phyloP scores from a whole-genome alignment of 352 stramenopile species.

The Phytopythium vexans region DNA sequence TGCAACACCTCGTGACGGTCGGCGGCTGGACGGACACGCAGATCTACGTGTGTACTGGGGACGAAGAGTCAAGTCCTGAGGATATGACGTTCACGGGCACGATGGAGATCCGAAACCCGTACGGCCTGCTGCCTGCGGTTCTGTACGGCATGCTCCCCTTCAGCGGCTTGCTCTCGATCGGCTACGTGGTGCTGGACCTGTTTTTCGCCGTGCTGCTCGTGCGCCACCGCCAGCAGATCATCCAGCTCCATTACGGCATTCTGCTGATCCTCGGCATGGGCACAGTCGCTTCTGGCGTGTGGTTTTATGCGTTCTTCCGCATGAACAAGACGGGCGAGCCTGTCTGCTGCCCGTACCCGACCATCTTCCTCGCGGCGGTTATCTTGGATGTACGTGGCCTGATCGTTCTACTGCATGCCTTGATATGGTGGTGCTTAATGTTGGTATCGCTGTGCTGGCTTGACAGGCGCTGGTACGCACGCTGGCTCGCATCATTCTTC shows the following conservation, averaged over 20 bases:
- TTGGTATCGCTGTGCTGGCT: conserved; percentile 2
- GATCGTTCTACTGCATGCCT: neutral
- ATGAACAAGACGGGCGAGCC: conserved; percentile 89
- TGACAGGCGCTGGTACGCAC: conserved; percentile 73
- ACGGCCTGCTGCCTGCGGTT: conserved; percentile 71
- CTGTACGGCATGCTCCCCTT: conserved; percentile 87
- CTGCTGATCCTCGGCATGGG: conserved; percentile 77
- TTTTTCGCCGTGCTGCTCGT: conserved; percentile 78
- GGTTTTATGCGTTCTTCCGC: conserved; percentile 82
- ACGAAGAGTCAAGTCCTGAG: conserved; percentile 37
- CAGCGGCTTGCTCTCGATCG: conserved; percentile 63
- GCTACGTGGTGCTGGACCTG: conserved; percentile 73
- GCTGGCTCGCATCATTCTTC: conserved; percentile 77
- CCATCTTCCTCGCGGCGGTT: conserved; percentile 77
- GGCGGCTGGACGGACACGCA: conserved; percentile 82
- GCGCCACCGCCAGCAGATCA: conserved; percentile 61
- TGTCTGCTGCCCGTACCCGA: conserved; percentile 88
- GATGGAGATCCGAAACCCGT: conserved; percentile 82
- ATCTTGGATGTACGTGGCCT: conserved; percentile 68
- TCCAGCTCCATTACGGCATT: conserved; percentile 84
- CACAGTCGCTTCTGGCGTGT: conserved; percentile 52
- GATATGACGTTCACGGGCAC: conserved; percentile 58
- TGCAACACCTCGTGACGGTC: conserved; percentile 50
- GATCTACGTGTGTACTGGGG: conserved; percentile 72
- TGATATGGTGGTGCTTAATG: neutral